These are phyloP conservation scores for Helminthosporium solani DNA, from an alignment of 2,329 filamentous ascomycete genomes.

Conservation along the genomic window DNA sequence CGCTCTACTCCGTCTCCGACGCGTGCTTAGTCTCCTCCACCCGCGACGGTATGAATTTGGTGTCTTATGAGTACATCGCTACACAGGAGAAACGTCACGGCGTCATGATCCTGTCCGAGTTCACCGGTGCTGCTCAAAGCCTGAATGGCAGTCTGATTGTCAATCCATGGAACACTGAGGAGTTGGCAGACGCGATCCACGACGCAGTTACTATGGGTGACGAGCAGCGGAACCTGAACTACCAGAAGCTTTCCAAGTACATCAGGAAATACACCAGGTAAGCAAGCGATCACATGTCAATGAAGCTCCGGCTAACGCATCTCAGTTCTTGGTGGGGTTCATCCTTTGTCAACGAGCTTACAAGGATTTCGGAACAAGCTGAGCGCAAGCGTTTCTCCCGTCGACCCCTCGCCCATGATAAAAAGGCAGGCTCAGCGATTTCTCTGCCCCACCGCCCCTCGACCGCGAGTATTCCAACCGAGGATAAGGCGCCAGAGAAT, in stretches of 20 bases:
- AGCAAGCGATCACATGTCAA: constrained; percentile 12
- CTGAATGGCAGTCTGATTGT: constrained; percentile 91
- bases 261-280: constrained; percentile 94
- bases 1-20: constrained; percentile 88
- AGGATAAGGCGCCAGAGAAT: not conserved
- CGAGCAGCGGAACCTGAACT: constrained; percentile 83
- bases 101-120: constrained; percentile 92
- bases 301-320: constrained; percentile 19
- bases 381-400: constrained; percentile 48
- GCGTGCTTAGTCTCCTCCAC: constrained; percentile 91
- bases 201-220: constrained; percentile 96
- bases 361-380: constrained; percentile 55
- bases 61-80: constrained; percentile 97
- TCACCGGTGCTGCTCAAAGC: constrained; percentile 91
- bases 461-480: not conserved
- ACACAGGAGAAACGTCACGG: constrained; percentile 88
- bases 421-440: not conserved
- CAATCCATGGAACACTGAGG: constrained; percentile 98
- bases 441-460: not conserved
- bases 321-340: constrained; percentile 86
- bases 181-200: constrained; percentile 88
- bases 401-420: not conserved
- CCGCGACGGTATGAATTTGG: constrained; percentile 98
- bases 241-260: constrained; percentile 88
- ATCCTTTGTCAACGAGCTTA: constrained; percentile 82